Base-by-base conservation (phyloP, 2,329 filamentous ascomycete species). In the Arthrocladium fulminans region DNA sequence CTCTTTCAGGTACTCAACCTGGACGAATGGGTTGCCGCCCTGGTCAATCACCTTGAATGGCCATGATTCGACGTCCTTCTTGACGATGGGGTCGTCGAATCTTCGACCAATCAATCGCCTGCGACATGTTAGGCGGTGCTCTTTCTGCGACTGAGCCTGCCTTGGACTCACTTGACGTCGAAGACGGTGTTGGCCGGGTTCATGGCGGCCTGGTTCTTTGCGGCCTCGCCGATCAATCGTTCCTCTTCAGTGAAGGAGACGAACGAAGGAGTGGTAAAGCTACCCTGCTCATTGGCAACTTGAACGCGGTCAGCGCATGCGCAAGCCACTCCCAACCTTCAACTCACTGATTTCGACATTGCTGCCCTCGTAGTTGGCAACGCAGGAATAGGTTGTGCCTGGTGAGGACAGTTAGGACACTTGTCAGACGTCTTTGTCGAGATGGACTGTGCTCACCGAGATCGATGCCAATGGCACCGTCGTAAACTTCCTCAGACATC, bases 381-480 rank as follows among this genome's bases (percentile, higher is more conserved):
- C 92, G 75, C 92, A 98, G 67, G 92, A 97, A 83, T 98, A 98
- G 73, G 92, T 98, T 64, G 92, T 98, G 74, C 92, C 90, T 96
- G 63, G 58, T 52, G 25, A 53, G 44, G 23, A 39, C 38, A 52
- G 59, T 60, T 58, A 61, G 62, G 46, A 45, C 45, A 42, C 32
- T 35, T 53, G 19, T 37, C 48, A 55, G 63, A 49, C 63, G 59
- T 49, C 48, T 54, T 48, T 50, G 29, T 40, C n/a, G 40, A 20
- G 34, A 38, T 13, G 27, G 29, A 6, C 37, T 30, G 46, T 60
- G 75, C 83, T 66, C 77, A 94, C 90, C 92, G 77, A 98, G 81
- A 84, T 98, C 92, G 78, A 98, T 98, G 83, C 92, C 92, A 77
- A 97, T 88, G 82, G 92, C 92, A 86, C 92, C 92, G 72, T 98